These are phyloP conservation scores for Phyllosticta citrichinensis DNA, from an alignment of 2,329 filamentous ascomycete species.

Conservation along the genomic window DNA sequence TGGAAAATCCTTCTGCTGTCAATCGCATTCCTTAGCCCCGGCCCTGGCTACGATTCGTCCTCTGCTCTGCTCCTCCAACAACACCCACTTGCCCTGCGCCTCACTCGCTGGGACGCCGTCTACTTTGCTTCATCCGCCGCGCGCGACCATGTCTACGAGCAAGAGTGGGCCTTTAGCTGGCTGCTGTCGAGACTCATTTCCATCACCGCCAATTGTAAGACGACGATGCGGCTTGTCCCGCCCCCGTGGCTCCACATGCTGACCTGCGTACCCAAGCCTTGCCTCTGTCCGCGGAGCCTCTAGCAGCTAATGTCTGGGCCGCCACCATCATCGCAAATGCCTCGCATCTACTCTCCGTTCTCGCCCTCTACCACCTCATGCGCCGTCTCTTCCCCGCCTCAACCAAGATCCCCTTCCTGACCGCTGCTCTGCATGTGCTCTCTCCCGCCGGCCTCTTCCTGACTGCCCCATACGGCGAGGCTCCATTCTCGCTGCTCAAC, in stretches of 20 bases:
- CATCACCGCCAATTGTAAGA: constrained; percentile 32
- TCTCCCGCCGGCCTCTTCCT: constrained; percentile 86
- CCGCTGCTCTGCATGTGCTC: constrained; percentile 67
- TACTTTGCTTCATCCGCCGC: constrained; percentile 59
- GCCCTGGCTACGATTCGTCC: constrained; percentile 69
- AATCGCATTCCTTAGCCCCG: constrained; percentile 48
- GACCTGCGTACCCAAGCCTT: constrained; percentile 4
- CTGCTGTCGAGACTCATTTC: constrained; percentile 39
- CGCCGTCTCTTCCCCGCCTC: constrained; percentile 36
- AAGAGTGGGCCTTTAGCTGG: constrained; percentile 76
- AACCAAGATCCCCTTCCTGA: constrained; percentile 51
- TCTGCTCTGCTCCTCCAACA: constrained; percentile 41
- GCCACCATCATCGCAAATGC: constrained; percentile 59
- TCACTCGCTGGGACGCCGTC: constrained; percentile 73
- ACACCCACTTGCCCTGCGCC: constrained; percentile 40
- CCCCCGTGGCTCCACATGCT: background rate
- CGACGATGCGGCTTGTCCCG: background rate
- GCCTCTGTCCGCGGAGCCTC: constrained; percentile 7
- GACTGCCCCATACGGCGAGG: constrained; percentile 76
- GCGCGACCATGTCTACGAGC: constrained; percentile 62
- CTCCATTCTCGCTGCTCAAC: constrained; percentile 65
- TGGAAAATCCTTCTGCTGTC: constrained; percentile 62
- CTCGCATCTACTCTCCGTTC: constrained; percentile 66
- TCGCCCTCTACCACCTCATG: constrained; percentile 61
- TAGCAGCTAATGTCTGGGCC: constrained; percentile 35